These are phyloP conservation scores for Monilinia fructigena DNA, from an alignment of 2,329 filamentous ascomycete species.

Conservation along the genomic window DNA sequence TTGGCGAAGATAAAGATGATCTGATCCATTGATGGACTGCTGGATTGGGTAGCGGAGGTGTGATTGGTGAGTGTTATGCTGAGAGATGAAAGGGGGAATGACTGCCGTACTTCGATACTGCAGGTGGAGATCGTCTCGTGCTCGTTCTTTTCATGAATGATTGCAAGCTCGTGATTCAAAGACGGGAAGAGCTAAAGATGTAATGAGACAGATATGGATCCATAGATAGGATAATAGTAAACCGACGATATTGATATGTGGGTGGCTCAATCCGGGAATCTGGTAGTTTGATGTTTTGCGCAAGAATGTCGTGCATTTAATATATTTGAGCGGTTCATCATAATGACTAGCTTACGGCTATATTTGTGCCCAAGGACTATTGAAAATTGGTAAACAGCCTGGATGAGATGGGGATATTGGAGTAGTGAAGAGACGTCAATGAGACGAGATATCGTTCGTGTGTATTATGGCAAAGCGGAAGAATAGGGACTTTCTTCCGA, in stretches of 20 bases:
- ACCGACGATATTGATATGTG: slow-evolving; percentile 7
- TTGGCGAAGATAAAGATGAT: slow-evolving; percentile 1
- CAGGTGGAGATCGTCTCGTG: not conserved
- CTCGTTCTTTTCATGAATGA: slow-evolving; percentile 1
- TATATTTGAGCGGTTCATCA: slow-evolving; percentile 1
- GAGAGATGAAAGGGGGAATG: not conserved
- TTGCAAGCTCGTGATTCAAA: slow-evolving; percentile 13
- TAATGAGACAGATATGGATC: not conserved
- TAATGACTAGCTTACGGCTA: slow-evolving; percentile 12
- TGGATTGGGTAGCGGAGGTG: not conserved
- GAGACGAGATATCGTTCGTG: not conserved
- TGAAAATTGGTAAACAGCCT: slow-evolving; percentile 1
- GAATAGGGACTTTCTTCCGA: slow-evolving; percentile 4
- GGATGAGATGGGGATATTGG: not conserved
- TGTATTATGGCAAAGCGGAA: not conserved
- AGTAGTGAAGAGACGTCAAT: not conserved
- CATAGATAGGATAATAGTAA: slow-evolving; percentile 12
- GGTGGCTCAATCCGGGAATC: slow-evolving; percentile 18
- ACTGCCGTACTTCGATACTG: slow-evolving; percentile 15
- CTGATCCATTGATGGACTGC: not conserved
- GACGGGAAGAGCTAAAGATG: slow-evolving; percentile 4
- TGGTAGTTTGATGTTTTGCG: slow-evolving; percentile 9
- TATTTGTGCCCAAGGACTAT: not conserved
- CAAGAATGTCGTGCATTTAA: slow-evolving; percentile 17
- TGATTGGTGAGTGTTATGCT: not conserved